These are phyloP conservation scores for Vitis riparia DNA, from an alignment of 164 flowering plant species.

Conservation along the genomic window DNA sequence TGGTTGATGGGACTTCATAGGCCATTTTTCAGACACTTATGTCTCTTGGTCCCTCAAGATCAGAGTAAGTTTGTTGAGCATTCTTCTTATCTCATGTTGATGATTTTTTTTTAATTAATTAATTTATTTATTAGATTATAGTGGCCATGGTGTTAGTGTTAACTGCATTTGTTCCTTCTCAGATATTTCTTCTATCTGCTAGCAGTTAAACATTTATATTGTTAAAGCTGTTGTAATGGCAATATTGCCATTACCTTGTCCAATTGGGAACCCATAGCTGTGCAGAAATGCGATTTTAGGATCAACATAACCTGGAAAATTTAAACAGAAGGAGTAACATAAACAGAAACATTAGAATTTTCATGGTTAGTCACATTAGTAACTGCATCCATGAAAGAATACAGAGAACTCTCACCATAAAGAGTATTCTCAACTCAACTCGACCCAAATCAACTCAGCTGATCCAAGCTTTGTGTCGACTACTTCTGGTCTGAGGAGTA, in stretches of 20 bases:
- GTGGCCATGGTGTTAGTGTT: not conserved
- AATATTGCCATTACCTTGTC: not conserved
- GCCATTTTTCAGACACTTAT: constrained; percentile 74
- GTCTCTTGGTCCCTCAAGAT: constrained; percentile 90
- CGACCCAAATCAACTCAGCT: no score
- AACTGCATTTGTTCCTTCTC: constrained; percentile 7
- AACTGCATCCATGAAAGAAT: no score
- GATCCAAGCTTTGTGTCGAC: no score
- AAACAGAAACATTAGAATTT: not conserved
- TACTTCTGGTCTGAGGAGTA: no score
- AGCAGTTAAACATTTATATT: not conserved
- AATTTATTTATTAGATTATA: no score
- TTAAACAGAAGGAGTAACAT: not conserved
- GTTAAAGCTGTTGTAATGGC: not conserved
- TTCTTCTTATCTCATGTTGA: no score
- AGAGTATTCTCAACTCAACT: no score
- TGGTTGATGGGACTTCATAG: constrained; percentile 83
- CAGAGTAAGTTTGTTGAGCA: constrained; percentile 60
- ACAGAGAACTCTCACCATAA: no score
- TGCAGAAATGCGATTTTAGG: not conserved
- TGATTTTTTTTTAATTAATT: no score
- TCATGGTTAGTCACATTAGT: no score
- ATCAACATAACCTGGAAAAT: not conserved
- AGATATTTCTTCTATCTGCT: not conserved
- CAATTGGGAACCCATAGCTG: not conserved